These are phyloP conservation scores for Suillus tomentosus DNA, from an alignment of 768 basidiomycete genomes.

Conservation along the genomic window DNA sequence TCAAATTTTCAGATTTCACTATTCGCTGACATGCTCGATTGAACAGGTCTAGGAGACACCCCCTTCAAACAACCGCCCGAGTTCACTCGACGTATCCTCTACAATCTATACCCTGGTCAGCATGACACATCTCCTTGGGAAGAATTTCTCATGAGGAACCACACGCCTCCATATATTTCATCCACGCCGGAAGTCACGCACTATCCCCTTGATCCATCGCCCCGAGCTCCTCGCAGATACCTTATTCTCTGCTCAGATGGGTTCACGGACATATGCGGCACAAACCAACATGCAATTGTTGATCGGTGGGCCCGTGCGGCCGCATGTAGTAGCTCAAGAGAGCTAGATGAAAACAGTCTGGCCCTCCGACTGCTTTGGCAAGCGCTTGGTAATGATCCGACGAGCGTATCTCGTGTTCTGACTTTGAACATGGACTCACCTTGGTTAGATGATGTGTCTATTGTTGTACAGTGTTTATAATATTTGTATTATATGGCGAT, in stretches of 20 bases:
- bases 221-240: slow-evolving; percentile 42
- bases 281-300: slow-evolving; percentile 48
- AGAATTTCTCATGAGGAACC: slow-evolving; percentile 62
- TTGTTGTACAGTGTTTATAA: slow-evolving; percentile 61
- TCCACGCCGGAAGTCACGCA: slow-evolving; percentile 65
- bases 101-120: slow-evolving; percentile 65
- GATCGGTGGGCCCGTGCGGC: slow-evolving; percentile 44
- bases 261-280: slow-evolving; percentile 60
- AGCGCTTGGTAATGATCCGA: slow-evolving; percentile 57
- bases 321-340: not conserved
- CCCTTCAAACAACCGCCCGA: slow-evolving; percentile 74
- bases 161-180: slow-evolving; percentile 67
- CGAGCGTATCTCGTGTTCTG: slow-evolving; percentile 56
- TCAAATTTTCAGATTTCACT: slow-evolving; percentile 20
- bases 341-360: slow-evolving; percentile 34
- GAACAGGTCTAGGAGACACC: slow-evolving; percentile 64
- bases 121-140: slow-evolving; percentile 66
- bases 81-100: slow-evolving; percentile 66
- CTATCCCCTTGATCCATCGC: slow-evolving; percentile 42
- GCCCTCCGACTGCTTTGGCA: slow-evolving; percentile 59
- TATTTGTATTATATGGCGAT: not conserved
- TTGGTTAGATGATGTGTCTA: slow-evolving; percentile 71
- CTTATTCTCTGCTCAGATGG: slow-evolving; percentile 70
- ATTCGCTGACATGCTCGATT: slow-evolving; percentile 8
- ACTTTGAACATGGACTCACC: slow-evolving; percentile 64